Evolutionary conservation across 139 green algal species (phyloP).

Genomic region (Edaphochlamys debaryana): DNA sequence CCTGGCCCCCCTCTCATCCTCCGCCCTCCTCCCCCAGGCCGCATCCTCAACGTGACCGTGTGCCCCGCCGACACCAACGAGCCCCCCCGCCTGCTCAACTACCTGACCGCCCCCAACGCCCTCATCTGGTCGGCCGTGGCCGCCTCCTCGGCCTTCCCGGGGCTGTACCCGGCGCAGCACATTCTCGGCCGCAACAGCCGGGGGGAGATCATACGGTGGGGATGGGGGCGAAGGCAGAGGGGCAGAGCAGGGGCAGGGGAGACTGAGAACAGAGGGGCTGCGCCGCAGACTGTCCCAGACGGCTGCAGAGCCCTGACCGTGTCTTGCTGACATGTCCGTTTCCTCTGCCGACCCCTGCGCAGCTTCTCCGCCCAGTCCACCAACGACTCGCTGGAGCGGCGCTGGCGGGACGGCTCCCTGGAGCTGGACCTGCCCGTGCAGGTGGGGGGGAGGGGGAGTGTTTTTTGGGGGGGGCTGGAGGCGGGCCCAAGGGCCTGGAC

Average conservation of each 20-base stretch:
- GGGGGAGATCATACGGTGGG: conserved; percentile 59
- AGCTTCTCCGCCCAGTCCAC: conserved; percentile 43
- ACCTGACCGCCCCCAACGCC: conserved; percentile 87
- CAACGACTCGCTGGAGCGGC: conserved; percentile 55
- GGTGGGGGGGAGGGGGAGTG: conserved; percentile 9
- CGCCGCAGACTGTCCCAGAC: no score
- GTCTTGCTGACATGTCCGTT: no score
- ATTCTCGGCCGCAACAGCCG: conserved; percentile 71
- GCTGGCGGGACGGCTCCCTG: conserved; percentile 85
- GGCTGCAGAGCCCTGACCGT: no score
- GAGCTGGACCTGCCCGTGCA: conserved; percentile 86
- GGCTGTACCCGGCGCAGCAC: conserved; percentile 84
- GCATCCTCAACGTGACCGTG: conserved; percentile 93
- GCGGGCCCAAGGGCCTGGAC: background rate
- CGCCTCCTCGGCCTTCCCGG: conserved; percentile 87
- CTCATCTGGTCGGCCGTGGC: conserved; percentile 91
- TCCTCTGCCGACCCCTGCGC: background rate
- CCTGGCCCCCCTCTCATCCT: no score
- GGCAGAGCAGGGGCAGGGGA: background rate
- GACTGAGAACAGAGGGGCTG: no score
- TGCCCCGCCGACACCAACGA: conserved; percentile 87
- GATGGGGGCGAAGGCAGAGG: background rate
- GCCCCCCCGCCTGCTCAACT: conserved; percentile 92
- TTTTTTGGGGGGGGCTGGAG: no score
- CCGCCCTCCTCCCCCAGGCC: conserved; percentile 60